Evolutionary conservation across 1,284 basidiomycete genomes (phyloP), one percentile per base, ranked within the genome.

Genomic region (Cystobasidium pallidum): DNA sequence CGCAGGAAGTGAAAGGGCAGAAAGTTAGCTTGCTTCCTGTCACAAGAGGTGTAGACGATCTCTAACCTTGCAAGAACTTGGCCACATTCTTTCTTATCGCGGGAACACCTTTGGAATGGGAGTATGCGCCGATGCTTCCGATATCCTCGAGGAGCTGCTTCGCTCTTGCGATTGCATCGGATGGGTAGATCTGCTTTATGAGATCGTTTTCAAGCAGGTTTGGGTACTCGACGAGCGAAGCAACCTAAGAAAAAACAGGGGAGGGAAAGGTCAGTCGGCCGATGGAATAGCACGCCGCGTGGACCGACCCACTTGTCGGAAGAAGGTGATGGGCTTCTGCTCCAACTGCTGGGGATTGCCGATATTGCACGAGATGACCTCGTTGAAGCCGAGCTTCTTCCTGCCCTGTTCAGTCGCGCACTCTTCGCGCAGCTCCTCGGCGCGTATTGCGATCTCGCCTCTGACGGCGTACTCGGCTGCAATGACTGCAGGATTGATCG

Each of bases 341-440:
- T 97, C 89, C 54, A 99, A 85, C 82, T 97, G 95, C 83, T 99
- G 95, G 0, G 95, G 95, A 81, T 99, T 99, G 10, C 95, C 95
- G 73, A 99, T 99, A 83, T 99, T 99, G 76, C 93, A 92, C 28
- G 88, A 91, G 80, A 98, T 93, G 81, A 99, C 86, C 77, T 88
- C 88, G 79, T 88, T 86, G 81, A 98, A 99, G 26, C 93, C 92
- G 21, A 98, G 85, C 24, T 78, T 63, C 11, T 78, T 73, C 21
- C 77, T 76, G 7, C 79, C 75, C 26, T 83, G 83, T 73, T 87
- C 83, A 45, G 85, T 81, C 78, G 87, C 86, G 78, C 95, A 87
- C 77, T 84, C 82, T 63, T 88, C 88, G 73, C 88, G 85, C 78
- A 91, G 89, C 75, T 88, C 84, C 82, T 97, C 94, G 2, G 95